Evolutionary conservation across 2,329 filamentous ascomycete species (phyloP), one percentile per base, ranked within the genome.

Genomic region (Xylaria sp.): DNA sequence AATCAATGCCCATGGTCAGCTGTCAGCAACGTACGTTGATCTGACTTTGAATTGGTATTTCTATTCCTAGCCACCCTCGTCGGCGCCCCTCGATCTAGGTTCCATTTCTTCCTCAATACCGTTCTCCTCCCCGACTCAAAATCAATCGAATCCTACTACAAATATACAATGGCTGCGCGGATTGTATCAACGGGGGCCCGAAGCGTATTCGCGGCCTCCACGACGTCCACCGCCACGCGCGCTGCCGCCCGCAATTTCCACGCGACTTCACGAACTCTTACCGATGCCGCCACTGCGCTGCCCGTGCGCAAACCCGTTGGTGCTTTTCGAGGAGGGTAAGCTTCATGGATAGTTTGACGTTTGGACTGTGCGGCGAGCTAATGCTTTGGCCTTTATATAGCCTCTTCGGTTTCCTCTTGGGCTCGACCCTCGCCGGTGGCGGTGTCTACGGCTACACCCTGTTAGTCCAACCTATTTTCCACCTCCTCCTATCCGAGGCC

Each of bases 371-470:
- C 48, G 3, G 12, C 9, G 18, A 55, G 39, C 60, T 68, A 57
- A 66, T 36, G 15, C 5, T 10, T 57, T 30, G 30, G 30, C 25
- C 8, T 55, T 20, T 28, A 20, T 7, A 36, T 52, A 97, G 95
- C 66, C 83, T 97, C 68, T 93, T 97, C 76, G 95, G 95, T 60
- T 98, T 98, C 85, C 89, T 98, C 59, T 85, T 96, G 71, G 95
- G 95, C 72, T 90, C 92, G 70, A 90, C 92, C 55, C 84, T 93
- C 60, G 90, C 94, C 52, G 94, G 93, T 76, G 88, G 87, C 60
- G 91, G 89, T 66, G 91, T 97, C 75, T 98, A 97, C 84, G 94
- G 93, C 80, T 98, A 98, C 81, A 88, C 97, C 73, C 83, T 98
- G 75, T 77, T 63, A 74, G 75, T 76, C 41, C 39, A 36, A 7